Evolutionary conservation across 768 basidiomycete species (phyloP), one percentile per base, ranked within the genome.

Genomic region (Collybia sordida): DNA sequence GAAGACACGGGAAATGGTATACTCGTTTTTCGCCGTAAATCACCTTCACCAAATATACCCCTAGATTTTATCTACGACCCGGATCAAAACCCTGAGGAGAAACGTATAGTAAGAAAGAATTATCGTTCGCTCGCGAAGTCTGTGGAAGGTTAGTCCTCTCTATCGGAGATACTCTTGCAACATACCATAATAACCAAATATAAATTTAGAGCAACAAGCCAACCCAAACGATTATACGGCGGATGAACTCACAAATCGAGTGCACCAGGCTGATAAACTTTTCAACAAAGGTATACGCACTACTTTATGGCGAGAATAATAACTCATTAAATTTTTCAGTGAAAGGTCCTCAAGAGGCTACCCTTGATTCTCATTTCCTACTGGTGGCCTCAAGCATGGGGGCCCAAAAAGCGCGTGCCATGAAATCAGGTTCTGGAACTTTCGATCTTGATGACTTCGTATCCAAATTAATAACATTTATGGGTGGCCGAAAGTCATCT

Each of bases 381-480:
- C 68, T 89, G 2, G 81, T 83, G 62, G 83, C 88, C 9, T 86
- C 91, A 3, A 86, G 82, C 52, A 81, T 92, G 58, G 83, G 88
- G 38, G 86, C 90, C 1, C 85, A 86, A 57, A 88, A 95, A 63
- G 94, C 94, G n/a, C 88, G 91, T 24, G 85, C 85, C 24, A 86
- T 96, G 83, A 93, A 91, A 65, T 83, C 91, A 0, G 92, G 90
- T 46, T 82, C 82, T 0, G 89, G 90, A 47, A 84, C 87, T 12
- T 99, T 98, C 61, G 96, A 99, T 61, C 73, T 90, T 35, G 93
- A 96, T 56, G 94, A 98, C 48, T 98, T 95, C 58, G 73, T 99
- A 47, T 68, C 81, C 5, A 86, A 86, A 59, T 73, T 93, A 28
- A 72, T 87, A 41, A 77, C 71, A 12, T 90, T 82, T 59, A 88